phyloP scores from a whole-genome alignment of 192 early-diverging fungal genomes.

The Gamsiella multidivaricata region DNA sequence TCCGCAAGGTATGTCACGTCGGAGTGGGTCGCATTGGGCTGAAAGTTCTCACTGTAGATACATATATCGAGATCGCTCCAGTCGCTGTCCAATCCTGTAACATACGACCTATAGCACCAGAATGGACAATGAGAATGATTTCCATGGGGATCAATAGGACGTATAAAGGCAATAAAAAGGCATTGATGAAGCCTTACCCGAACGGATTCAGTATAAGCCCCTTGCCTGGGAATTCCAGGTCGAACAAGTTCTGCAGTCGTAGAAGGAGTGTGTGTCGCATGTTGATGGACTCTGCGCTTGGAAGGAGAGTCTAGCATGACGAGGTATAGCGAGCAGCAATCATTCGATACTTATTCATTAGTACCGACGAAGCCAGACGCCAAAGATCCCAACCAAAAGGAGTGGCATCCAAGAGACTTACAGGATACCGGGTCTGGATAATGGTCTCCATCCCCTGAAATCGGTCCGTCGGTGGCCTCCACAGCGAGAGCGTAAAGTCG shows the following conservation, averaged over 20 bases:
- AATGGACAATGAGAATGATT: neutral
- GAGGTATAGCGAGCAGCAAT: no score
- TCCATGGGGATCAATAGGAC: no score
- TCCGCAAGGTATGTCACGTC: slow-evolving; percentile 16
- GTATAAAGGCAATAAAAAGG: no score
- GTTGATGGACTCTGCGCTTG: neutral
- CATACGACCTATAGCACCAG: slow-evolving; percentile 16
- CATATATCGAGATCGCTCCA: slow-evolving; percentile 39
- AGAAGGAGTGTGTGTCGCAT: neutral
- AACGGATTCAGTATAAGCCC: slow-evolving; percentile 26
- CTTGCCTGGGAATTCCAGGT: slow-evolving; percentile 15
- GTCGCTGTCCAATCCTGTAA: slow-evolving; percentile 28
- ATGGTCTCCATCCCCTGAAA: slow-evolving; percentile 12
- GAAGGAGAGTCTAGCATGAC: slow-evolving; percentile 9
- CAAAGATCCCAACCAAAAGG: neutral
- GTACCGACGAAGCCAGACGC: no score
- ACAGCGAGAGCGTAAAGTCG: slow-evolving; percentile 12
- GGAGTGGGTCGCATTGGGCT: slow-evolving; percentile 1
- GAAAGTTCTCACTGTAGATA: slow-evolving; percentile 2
- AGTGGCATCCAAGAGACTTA: neutral
- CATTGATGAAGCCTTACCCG: slow-evolving; percentile 31
- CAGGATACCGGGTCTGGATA: slow-evolving; percentile 5
- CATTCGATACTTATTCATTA: no score
- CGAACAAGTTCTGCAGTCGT: slow-evolving; percentile 22
- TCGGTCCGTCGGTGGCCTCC: slow-evolving; percentile 2